Conservation (phyloP, 345 rosid species). For the Luvunga scandens region DNA sequence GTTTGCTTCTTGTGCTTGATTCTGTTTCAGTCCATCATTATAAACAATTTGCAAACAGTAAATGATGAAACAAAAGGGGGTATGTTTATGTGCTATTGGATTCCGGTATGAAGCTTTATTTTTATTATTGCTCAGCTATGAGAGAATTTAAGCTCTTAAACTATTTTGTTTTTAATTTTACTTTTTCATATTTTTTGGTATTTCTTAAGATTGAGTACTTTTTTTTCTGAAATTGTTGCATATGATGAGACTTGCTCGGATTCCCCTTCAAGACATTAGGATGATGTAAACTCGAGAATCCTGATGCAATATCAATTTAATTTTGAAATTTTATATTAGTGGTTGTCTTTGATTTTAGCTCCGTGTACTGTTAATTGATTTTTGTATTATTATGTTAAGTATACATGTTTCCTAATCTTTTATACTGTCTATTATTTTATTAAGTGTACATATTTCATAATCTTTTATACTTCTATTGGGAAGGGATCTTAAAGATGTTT, state of each 20-base stretch:
- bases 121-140: not conserved
- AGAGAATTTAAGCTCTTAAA: not conserved
- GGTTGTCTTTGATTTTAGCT: not conserved
- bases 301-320: constrained; percentile 36
- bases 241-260: constrained; percentile 52
- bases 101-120: not conserved
- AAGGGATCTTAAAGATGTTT: not conserved
- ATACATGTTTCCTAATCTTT: not conserved
- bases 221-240: constrained; percentile 7
- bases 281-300: constrained; percentile 59
- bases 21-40: not conserved
- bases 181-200: not conserved
- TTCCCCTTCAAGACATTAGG: constrained; percentile 55
- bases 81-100: not conserved
- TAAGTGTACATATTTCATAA: not conserved
- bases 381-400: too few species aligned
- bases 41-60: not conserved
- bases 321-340: not conserved
- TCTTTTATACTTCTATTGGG: not conserved
- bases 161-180: not conserved
- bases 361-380: not conserved
- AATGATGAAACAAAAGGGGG: not conserved
- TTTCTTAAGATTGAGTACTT: not conserved
- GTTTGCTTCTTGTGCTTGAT: constrained; percentile 35
- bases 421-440: not conserved